Percentiles rank a stretch among this genome's conserved stretches.
Evolutionary conservation across 2,329 filamentous ascomycete genomes (phyloP).

Genomic region (Ophiostoma piceae): DNA sequence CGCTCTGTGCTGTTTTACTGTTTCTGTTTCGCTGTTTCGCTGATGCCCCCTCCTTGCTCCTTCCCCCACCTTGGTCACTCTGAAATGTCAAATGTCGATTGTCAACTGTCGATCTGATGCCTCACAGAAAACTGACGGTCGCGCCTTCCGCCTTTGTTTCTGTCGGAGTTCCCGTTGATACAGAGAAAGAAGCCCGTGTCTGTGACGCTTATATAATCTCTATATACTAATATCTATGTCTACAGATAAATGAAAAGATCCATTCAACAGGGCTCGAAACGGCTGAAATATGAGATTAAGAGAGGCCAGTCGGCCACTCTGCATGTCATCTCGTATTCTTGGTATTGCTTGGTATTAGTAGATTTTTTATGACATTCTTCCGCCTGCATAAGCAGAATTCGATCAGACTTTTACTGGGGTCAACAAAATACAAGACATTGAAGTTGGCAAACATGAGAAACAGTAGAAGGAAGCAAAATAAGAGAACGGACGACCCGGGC

Average conservation of each 20-base stretch:
- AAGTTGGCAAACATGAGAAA: not conserved
- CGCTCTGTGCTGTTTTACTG: not conserved
- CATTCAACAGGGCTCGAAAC: not conserved
- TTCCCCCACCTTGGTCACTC: not conserved
- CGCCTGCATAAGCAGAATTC: not conserved
- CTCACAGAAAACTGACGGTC: not conserved
- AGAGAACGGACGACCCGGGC: not conserved
- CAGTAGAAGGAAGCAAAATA: not conserved
- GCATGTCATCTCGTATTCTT: not conserved
- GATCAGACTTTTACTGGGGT: not conserved
- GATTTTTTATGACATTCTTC: not conserved
- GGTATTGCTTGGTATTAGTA: not conserved
- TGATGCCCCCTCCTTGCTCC: constrained; percentile 7
- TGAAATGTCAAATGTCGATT: not conserved
- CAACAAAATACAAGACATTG: not conserved
- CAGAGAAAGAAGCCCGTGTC: not conserved
- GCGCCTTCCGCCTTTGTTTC: not conserved
- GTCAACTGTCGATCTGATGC: not conserved
- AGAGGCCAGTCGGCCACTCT: not conserved
- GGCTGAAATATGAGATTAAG: not conserved
- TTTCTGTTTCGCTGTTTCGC: not conserved
- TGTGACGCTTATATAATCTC: not conserved
- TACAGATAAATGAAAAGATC: not conserved
- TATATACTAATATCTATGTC: not conserved
- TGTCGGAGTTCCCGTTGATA: not conserved